phyloP scores from a whole-genome alignment of 805 yeast genomes.

The Ogataea pignaliae region DNA sequence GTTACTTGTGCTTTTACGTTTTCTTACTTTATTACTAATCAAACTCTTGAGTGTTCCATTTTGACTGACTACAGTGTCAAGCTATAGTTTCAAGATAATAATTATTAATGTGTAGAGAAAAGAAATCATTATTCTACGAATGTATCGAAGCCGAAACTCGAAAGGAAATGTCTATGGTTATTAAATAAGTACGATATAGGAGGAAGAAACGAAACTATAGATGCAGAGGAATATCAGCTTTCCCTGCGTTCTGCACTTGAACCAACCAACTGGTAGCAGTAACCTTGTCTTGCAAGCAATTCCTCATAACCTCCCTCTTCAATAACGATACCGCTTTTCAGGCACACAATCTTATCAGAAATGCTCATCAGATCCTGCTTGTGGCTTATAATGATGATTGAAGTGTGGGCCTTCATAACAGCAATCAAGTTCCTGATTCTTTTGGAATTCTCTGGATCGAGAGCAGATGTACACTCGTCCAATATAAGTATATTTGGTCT shows the following conservation, averaged over 20 bases:
- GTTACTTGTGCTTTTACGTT: background rate
- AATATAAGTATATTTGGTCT: slow-evolving; percentile 62
- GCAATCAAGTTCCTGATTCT: slow-evolving; percentile 47
- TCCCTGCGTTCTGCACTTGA: background rate
- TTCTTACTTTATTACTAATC: background rate
- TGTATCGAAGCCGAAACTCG: no score
- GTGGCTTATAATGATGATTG: slow-evolving; percentile 71
- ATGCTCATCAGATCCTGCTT: slow-evolving; percentile 58
- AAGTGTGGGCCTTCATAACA: slow-evolving; percentile 27
- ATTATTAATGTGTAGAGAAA: no score
- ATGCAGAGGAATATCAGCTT: background rate
- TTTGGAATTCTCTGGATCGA: slow-evolving; percentile 61
- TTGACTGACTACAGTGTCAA: no score
- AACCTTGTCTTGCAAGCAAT: slow-evolving; percentile 7
- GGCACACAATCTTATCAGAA: slow-evolving; percentile 46
- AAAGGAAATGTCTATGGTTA: no score
- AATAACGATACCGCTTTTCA: slow-evolving; percentile 44
- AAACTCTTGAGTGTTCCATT: no score
- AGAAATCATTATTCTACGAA: no score
- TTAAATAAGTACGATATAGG: no score
- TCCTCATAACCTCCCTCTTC: slow-evolving; percentile 38
- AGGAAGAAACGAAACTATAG: no score
- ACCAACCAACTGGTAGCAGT: slow-evolving; percentile 4
- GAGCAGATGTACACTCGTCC: slow-evolving; percentile 88
- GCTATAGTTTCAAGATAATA: no score